Conservation (phyloP, 2,329 filamentous ascomycete genomes). For the Exophiala lecanii-corni region DNA sequence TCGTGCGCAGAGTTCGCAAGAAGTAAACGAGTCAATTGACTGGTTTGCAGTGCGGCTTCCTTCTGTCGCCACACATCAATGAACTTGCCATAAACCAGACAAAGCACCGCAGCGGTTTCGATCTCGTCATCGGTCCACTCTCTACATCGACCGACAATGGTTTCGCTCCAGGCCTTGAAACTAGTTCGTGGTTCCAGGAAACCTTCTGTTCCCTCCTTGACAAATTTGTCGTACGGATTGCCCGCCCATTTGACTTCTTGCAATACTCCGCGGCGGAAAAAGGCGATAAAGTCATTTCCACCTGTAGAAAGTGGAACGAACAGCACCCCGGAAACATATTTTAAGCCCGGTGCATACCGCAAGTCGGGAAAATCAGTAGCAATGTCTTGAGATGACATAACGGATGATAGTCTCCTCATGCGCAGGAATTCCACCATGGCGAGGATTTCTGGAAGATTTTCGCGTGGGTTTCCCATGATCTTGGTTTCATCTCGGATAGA, state of each 20-base stretch:
- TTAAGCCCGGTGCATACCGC: slow-evolving; percentile 72
- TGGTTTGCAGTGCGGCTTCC: slow-evolving; percentile 75
- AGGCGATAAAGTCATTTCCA: slow-evolving; percentile 82
- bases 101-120: slow-evolving; percentile 82
- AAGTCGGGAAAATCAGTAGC: slow-evolving; percentile 74
- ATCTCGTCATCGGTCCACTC: slow-evolving; percentile 89
- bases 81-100: slow-evolving; percentile 82
- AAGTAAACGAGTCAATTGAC: slow-evolving; percentile 71
- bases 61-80: slow-evolving; percentile 93
- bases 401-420: slow-evolving; percentile 67
- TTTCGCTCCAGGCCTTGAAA: slow-evolving; percentile 78
- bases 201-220: slow-evolving; percentile 66
- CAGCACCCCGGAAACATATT: slow-evolving; percentile 69
- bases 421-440: slow-evolving; percentile 81
- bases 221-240: slow-evolving; percentile 75
- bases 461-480: slow-evolving; percentile 63
- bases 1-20: slow-evolving; percentile 88
- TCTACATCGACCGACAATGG: slow-evolving; percentile 71
- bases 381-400: slow-evolving; percentile 74
- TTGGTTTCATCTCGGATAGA: slow-evolving; percentile 88
- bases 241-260: slow-evolving; percentile 81
- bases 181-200: slow-evolving; percentile 75
- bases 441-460: slow-evolving; percentile 75
- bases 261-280: slow-evolving; percentile 74
- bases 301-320: slow-evolving; percentile 74